Evolutionary conservation across 1,284 basidiomycete genomes (phyloP).

Genomic region (Ustilago vetiveriae): DNA sequence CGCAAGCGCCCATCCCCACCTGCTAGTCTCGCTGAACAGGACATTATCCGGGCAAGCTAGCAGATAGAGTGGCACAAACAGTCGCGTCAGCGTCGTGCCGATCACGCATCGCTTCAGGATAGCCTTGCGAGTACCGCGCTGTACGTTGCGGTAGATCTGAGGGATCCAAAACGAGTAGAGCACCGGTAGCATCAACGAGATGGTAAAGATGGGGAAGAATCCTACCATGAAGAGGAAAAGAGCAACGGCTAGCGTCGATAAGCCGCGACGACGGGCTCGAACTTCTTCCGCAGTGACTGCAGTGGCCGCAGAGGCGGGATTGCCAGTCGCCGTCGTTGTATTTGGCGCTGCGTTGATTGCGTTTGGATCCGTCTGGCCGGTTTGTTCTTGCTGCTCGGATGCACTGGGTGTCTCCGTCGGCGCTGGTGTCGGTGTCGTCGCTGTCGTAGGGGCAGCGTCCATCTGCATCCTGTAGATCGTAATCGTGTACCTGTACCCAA

Average conservation of each 20-base stretch:
- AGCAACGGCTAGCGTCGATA: constrained; percentile 9
- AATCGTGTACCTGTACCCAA: constrained; percentile 36
- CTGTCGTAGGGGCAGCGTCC: constrained; percentile 11
- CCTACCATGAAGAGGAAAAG: constrained; percentile 23
- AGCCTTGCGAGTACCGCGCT: constrained; percentile 77
- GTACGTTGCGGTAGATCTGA: constrained; percentile 81
- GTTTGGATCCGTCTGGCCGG: not conserved
- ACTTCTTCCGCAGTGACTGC: constrained; percentile 9
- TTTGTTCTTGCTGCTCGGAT: not conserved
- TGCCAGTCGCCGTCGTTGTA: not conserved
- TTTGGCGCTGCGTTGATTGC: not conserved
- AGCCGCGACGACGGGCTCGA: constrained; percentile 19
- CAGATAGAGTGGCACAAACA: constrained; percentile 80
- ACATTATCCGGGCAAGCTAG: constrained; percentile 84
- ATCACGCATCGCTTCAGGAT: constrained; percentile 78
- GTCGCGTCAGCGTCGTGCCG: constrained; percentile 77
- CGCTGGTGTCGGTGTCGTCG: constrained; percentile 7
- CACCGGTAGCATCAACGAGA: constrained; percentile 73
- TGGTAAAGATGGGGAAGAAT: constrained; percentile 27
- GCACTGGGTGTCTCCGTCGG: too few species aligned
- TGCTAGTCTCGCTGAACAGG: constrained; percentile 77
- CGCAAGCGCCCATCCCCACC: constrained; percentile 77
- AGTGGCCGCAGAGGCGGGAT: too few species aligned
- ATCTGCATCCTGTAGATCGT: constrained; percentile 40
- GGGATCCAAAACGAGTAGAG: constrained; percentile 84